A percentile compares a stretch with the other conserved stretches of the same genome.
Conservation (phyloP, 2,329 filamentous ascomycete genomes). For the Fusarium brevicatenulatum region DNA sequence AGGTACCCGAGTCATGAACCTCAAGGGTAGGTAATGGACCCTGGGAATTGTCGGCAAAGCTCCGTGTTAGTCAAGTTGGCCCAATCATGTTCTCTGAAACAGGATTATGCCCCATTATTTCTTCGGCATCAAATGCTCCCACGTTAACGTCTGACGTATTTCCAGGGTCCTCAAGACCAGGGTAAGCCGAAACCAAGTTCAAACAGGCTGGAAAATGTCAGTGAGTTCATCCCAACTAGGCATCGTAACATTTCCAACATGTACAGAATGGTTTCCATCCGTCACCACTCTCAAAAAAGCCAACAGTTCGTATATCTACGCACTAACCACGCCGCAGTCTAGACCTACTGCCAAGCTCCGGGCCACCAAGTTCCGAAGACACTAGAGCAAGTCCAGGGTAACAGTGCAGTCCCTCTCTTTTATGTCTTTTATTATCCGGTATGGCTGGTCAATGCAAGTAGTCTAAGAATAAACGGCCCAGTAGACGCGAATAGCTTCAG, state of each 20-base stretch:
- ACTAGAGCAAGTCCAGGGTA: rapidly evolving
- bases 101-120: neutral
- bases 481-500: too few species aligned
- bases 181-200: neutral
- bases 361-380: rapidly evolving
- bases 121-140: neutral
- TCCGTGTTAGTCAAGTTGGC: rapidly evolving
- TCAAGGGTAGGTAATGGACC: neutral
- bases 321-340: neutral
- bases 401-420: too few species aligned
- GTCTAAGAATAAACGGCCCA: too few species aligned
- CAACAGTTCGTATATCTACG: neutral
- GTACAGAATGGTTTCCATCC: rapidly evolving
- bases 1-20: neutral
- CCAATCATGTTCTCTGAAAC: neutral
- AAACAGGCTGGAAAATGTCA: neutral
- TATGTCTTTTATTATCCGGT: too few species aligned
- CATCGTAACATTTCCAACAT: rapidly evolving
- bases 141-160: neutral
- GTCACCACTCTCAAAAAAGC: rapidly evolving
- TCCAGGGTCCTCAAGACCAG: too few species aligned
- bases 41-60: neutral
- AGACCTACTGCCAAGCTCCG: rapidly evolving
- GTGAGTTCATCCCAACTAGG: neutral
- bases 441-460: too few species aligned